Evolutionary conservation across 2,329 filamentous ascomycete species (phyloP), one percentile per base, ranked within the genome.

Genomic region (Diplodia intermedia): DNA sequence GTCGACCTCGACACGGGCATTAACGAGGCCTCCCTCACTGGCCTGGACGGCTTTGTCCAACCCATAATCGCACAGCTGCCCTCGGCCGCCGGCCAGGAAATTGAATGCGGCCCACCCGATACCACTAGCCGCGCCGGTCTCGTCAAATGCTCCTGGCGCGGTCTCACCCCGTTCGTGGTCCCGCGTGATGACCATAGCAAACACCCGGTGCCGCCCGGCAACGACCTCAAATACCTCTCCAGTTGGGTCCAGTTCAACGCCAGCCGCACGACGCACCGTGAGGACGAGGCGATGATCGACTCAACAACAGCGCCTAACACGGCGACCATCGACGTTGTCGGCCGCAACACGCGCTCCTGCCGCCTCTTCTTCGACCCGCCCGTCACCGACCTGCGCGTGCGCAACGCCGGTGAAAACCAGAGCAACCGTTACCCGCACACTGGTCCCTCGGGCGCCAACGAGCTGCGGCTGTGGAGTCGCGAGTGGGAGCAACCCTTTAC

Each of bases 391-490:
- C 88, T 97, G 73, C 79, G 80, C 20, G 86, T 97, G 40, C 80
- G 85, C 15, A 90, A 87, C 65, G 86, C 86, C 1, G 79, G 83
- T 29, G 85, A 86, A 47, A 47, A 47, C 43, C 43, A 47, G 70
- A 87, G 91, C 74, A 80, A 84, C 29, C 86, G 90, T 54, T 92
- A 93, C 76, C 86, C 89, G 20, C 81, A 85, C 53, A 85, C 88
- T 6, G 86, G 88, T 0, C 82, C 87, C 8, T 83, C 84, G 14
- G 91, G 91, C 0, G 84, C 91, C 68, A 84, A 84, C 52, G 87
- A 90, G 69, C 84, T 97, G 65, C 86, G 90, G 69, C 85, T 98
- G 12, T 97, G 94, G 90, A 91, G 91, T 71, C 86, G 95, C 40
- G 87, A 89, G 43, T 97, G 92, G 90, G 86, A 88, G 57, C 87